These are phyloP conservation scores for Aspergillus neotritici DNA, from an alignment of 2,329 filamentous ascomycete genomes.

Conservation along the genomic window DNA sequence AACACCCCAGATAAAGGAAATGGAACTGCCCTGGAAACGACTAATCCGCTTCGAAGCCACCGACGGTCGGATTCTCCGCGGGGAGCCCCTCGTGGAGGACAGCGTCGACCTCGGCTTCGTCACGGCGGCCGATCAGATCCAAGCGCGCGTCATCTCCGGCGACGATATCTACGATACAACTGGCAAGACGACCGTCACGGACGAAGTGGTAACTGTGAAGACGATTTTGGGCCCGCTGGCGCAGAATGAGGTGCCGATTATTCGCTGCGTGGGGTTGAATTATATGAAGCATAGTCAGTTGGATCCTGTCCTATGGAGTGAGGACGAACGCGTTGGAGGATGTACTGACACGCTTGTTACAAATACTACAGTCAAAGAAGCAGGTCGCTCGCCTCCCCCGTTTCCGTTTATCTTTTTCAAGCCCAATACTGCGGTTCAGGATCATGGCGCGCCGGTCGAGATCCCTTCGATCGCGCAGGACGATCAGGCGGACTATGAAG, in stretches of 20 bases:
- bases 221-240: constrained; percentile 50
- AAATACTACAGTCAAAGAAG: constrained; percentile 44
- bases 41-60: constrained; percentile 52
- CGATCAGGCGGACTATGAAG: constrained; percentile 63
- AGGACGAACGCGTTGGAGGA: too few relatives aligned
- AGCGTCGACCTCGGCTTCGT: constrained; percentile 44
- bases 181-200: constrained; percentile 46
- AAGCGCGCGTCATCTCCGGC: constrained; percentile 50
- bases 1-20: not conserved
- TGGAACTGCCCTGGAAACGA: constrained; percentile 44
- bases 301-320: not conserved
- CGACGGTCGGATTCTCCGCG: constrained; percentile 47
- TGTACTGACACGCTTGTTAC: not conserved
- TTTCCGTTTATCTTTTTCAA: constrained; percentile 68
- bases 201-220: constrained; percentile 52
- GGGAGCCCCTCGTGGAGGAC: constrained; percentile 48
- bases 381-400: constrained; percentile 46
- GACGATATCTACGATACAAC: constrained; percentile 46
- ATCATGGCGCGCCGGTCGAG: constrained; percentile 56
- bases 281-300: constrained; percentile 52
- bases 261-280: constrained; percentile 57
- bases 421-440: constrained; percentile 56
- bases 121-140: constrained; percentile 44
- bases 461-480: constrained; percentile 60
- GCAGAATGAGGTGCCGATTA: constrained; percentile 48